Evolutionary conservation across 495 filamentous ascomycete species (phyloP).

Genomic region (Penicillium steckii): DNA sequence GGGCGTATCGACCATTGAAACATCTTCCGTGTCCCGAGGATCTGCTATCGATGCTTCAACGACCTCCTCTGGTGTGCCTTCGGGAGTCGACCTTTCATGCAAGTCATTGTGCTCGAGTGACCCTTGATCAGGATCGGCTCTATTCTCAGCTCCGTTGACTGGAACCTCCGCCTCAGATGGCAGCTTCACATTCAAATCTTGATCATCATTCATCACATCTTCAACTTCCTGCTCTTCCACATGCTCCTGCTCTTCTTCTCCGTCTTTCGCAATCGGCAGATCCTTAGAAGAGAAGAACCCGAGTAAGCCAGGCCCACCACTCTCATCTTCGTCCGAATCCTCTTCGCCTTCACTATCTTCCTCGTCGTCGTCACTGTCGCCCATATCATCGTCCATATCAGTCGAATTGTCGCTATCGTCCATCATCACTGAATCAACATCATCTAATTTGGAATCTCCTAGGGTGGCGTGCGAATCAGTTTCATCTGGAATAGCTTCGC

Average conservation of each 20-base stretch:
- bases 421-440: slow-evolving; percentile 64
- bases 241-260: slow-evolving; percentile 25
- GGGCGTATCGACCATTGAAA: slow-evolving; percentile 12
- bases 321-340: slow-evolving; percentile 47
- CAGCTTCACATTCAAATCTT: slow-evolving; percentile 12
- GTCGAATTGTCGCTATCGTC: slow-evolving; percentile 80
- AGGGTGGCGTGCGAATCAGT: slow-evolving; percentile 23
- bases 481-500: slow-evolving; percentile 22
- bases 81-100: slow-evolving; percentile 13
- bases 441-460: slow-evolving; percentile 52
- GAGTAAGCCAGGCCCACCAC: slow-evolving; percentile 60
- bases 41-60: slow-evolving; percentile 17
- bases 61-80: slow-evolving; percentile 17
- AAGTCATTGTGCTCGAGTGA: slow-evolving; percentile 43
- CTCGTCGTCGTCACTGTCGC: slow-evolving; percentile 61
- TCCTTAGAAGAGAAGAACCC: slow-evolving; percentile 62
- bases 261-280: slow-evolving; percentile 34
- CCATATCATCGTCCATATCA: slow-evolving; percentile 86
- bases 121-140: slow-evolving; percentile 49
- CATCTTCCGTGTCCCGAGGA: slow-evolving; percentile 12
- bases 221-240: slow-evolving; percentile 23
- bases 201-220: slow-evolving; percentile 18
- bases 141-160: slow-evolving; percentile 26
- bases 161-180: slow-evolving; percentile 20
- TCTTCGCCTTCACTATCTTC: slow-evolving; percentile 43